Evolutionary conservation across 2,329 filamentous ascomycete genomes (phyloP).

Genomic region (Colletotrichum euphorbiae): DNA sequence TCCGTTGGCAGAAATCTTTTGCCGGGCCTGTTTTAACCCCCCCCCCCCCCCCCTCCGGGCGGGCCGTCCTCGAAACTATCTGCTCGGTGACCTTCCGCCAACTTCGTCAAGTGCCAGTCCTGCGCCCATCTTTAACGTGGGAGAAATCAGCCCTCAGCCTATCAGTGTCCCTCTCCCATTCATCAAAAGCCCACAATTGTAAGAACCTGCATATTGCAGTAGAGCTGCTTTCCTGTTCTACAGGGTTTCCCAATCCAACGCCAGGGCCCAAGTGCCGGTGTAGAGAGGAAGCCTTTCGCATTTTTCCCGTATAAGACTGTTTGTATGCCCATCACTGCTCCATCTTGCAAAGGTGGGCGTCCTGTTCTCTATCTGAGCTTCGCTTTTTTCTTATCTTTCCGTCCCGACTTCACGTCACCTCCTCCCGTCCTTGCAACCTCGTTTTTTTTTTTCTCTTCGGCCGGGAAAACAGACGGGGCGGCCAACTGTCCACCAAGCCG

Average conservation of each 20-base stretch:
- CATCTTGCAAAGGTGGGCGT: conserved; percentile 15
- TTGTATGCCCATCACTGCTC: conserved; percentile 30
- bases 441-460: not conserved
- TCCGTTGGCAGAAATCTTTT: not conserved
- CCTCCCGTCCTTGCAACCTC: not conserved
- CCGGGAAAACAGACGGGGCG: conserved; percentile 20
- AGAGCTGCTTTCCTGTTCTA: conserved; percentile 31
- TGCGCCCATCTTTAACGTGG: conserved; percentile 20
- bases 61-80: conserved; percentile 1
- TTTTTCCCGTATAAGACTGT: conserved; percentile 33
- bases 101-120: conserved; percentile 32
- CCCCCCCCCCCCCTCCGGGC: too few species aligned
- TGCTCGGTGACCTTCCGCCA: conserved; percentile 23
- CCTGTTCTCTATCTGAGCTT: conserved; percentile 1
- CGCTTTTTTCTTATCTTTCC: not conserved
- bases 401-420: not conserved
- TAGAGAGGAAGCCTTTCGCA: conserved; percentile 32
- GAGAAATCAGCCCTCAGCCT: conserved; percentile 17
- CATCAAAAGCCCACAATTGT: conserved; percentile 23
- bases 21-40: conserved; percentile 8
- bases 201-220: conserved; percentile 31
- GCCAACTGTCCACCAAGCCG: conserved; percentile 6
- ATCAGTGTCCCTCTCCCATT: conserved; percentile 15
- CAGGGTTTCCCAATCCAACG: conserved; percentile 35
- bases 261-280: conserved; percentile 38